Conservation (phyloP, 2,329 filamentous ascomycete species). For the Apiospora hydei region DNA sequence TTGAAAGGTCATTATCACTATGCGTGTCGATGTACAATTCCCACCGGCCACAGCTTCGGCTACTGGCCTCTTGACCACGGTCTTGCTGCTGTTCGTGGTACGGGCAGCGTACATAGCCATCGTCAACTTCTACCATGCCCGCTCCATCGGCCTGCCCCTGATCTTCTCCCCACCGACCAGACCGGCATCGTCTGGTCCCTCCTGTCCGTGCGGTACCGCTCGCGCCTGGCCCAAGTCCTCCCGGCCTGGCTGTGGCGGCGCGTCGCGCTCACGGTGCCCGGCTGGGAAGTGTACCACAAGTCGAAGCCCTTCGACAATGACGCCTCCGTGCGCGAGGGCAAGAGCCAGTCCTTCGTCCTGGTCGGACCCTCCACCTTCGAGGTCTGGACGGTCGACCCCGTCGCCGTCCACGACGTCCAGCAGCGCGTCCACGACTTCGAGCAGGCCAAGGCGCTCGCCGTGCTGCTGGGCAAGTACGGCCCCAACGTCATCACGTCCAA, state of each 20-base stretch:
- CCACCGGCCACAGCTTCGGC: no score
- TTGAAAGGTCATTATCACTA: no score
- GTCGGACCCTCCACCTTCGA: not conserved
- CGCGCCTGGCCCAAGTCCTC: not conserved
- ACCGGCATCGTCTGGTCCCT: not conserved
- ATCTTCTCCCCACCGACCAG: not conserved
- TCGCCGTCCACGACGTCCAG: not conserved
- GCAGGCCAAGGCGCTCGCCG: not conserved
- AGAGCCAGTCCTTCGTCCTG: conserved; percentile 17
- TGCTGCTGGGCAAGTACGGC: not conserved
- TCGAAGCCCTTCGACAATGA: not conserved
- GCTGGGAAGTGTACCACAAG: conserved; percentile 13
- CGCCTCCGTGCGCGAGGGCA: not conserved
- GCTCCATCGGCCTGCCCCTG: not conserved
- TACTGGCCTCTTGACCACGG: no score
- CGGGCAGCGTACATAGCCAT: no score
- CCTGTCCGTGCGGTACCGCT: not conserved
- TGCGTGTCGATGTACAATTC: no score
- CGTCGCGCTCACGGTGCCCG: not conserved
- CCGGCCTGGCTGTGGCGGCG: conserved; percentile 8
- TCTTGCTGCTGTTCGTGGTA: no score
- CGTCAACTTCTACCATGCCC: not conserved
- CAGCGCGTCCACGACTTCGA: conserved; percentile 1
- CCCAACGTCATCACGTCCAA: conserved; percentile 2
- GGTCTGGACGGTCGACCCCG: conserved; percentile 9